Conservation (phyloP, 805 yeast species). For the Wickerhamomyces pijperi region DNA sequence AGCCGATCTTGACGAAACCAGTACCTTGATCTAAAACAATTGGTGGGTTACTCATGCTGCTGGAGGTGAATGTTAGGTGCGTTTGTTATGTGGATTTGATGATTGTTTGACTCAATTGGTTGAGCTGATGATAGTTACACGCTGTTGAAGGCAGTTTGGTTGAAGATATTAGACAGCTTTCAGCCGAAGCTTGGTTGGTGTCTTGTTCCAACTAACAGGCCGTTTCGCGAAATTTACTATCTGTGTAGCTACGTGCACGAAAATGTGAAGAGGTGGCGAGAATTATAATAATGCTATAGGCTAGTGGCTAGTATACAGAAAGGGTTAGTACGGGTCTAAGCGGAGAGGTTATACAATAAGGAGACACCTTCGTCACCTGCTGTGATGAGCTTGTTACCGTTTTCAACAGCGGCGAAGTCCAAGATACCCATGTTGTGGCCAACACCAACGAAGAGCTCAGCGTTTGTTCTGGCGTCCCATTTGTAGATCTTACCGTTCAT, state of each 20-base stretch:
- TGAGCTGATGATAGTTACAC: background rate
- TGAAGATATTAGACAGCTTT: too few species aligned
- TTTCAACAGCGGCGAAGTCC: conserved; percentile 63
- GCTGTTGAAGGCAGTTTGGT: too few species aligned
- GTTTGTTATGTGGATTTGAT: background rate
- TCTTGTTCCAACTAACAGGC: too few species aligned
- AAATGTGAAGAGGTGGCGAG: too few species aligned
- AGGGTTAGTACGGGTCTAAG: background rate
- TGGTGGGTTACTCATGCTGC: conserved; percentile 15
- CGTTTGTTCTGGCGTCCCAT: conserved; percentile 86
- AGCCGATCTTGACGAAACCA: conserved; percentile 93
- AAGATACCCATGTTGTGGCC: conserved; percentile 94
- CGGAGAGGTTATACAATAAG: conserved; percentile 29
- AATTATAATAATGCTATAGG: too few species aligned
- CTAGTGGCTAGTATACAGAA: too few species aligned
- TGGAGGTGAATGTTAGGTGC: too few species aligned
- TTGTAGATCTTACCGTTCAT: conserved; percentile 81
- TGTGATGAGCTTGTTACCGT: conserved; percentile 64
- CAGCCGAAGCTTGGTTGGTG: too few species aligned
- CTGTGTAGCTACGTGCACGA: too few species aligned
- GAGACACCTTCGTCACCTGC: conserved; percentile 98
- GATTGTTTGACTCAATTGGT: background rate
- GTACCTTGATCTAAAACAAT: conserved; percentile 96
- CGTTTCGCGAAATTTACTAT: too few species aligned
- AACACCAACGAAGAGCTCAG: conserved; percentile 61